Evolutionary conservation across 192 early-diverging fungal genomes (phyloP).

Genomic region (Lobosporangium transversale): DNA sequence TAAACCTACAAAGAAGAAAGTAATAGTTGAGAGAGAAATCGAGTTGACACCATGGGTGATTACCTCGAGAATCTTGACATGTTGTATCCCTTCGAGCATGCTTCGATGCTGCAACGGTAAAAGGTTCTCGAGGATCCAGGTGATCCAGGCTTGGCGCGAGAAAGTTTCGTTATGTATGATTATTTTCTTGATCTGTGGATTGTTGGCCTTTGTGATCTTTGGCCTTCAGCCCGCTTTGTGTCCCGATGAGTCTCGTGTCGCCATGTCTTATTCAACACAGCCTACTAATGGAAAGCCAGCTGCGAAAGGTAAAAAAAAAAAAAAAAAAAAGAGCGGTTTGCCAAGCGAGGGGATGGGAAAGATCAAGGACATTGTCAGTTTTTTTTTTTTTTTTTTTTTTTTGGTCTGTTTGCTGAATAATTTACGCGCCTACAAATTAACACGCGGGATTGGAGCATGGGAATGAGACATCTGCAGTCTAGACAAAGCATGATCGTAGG

Average conservation of each 20-base stretch:
- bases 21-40: constrained; percentile 29
- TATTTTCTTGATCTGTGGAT: constrained; percentile 48
- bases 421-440: too few relatives aligned
- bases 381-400: too few relatives aligned
- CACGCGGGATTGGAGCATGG: too few relatives aligned
- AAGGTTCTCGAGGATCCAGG: constrained; percentile 51
- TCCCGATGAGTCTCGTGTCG: constrained; percentile 10
- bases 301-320: constrained; percentile 1
- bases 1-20: constrained; percentile 21
- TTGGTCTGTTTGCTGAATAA: too few relatives aligned
- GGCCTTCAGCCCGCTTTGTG: constrained; percentile 53
- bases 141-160: constrained; percentile 66
- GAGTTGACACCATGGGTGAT: constrained; percentile 52
- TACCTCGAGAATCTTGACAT: constrained; percentile 57
- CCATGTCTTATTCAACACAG: constrained; percentile 9
- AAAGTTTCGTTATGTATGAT: constrained; percentile 63
- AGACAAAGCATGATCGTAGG: too few relatives aligned
- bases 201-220: constrained; percentile 61
- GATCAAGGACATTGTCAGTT: too few relatives aligned
- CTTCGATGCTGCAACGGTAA: constrained; percentile 54
- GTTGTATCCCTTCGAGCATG: constrained; percentile 57
- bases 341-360: too few relatives aligned
- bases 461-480: too few relatives aligned
- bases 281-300: not conserved
- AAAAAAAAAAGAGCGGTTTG: not conserved